Evolutionary conservation across 352 stramenopile genomes (phyloP).

Genomic region (Globisporangium acanthophoron): DNA sequence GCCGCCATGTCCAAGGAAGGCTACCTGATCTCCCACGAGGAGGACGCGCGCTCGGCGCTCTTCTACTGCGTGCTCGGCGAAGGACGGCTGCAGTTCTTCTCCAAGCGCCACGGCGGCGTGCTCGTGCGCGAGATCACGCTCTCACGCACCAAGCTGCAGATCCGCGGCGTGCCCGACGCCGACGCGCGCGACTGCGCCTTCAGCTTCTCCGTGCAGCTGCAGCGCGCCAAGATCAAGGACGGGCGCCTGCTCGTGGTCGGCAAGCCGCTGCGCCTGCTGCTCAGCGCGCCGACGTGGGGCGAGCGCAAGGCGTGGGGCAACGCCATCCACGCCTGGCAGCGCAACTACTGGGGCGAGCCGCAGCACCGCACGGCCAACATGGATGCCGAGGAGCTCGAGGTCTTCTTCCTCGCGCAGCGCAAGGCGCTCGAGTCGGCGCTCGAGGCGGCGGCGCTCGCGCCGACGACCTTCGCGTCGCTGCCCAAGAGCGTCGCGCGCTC

Average conservation of each 20-base stretch:
- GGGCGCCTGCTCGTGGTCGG: slow-evolving; percentile 59
- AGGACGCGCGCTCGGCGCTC: slow-evolving; percentile 51
- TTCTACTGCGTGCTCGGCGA: slow-evolving; percentile 81
- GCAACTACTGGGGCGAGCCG: slow-evolving; percentile 82
- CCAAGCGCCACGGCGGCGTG: slow-evolving; percentile 49
- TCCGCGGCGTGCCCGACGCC: slow-evolving; percentile 61
- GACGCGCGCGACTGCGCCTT: slow-evolving; percentile 70
- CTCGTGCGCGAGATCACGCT: slow-evolving; percentile 62
- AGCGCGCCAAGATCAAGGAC: slow-evolving; percentile 69
- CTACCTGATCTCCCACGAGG: slow-evolving; percentile 72
- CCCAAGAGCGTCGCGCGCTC: not conserved
- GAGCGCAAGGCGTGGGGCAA: slow-evolving; percentile 86
- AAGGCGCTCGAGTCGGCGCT: slow-evolving; percentile 46
- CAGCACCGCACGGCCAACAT: slow-evolving; percentile 47
- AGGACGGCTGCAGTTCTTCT: slow-evolving; percentile 71
- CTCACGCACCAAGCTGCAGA: slow-evolving; percentile 70
- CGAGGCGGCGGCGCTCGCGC: slow-evolving; percentile 15
- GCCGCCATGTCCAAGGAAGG: slow-evolving; percentile 76
- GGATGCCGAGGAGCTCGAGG: slow-evolving; percentile 52
- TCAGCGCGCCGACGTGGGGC: slow-evolving; percentile 65
- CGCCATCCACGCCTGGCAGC: slow-evolving; percentile 81
- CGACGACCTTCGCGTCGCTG: slow-evolving; percentile 1
- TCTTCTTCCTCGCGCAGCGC: slow-evolving; percentile 69
- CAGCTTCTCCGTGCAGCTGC: slow-evolving; percentile 67
- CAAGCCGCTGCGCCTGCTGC: slow-evolving; percentile 43